Conservation (phyloP, 1,284 basidiomycete genomes). For the Cystobasidium slooffiae region DNA sequence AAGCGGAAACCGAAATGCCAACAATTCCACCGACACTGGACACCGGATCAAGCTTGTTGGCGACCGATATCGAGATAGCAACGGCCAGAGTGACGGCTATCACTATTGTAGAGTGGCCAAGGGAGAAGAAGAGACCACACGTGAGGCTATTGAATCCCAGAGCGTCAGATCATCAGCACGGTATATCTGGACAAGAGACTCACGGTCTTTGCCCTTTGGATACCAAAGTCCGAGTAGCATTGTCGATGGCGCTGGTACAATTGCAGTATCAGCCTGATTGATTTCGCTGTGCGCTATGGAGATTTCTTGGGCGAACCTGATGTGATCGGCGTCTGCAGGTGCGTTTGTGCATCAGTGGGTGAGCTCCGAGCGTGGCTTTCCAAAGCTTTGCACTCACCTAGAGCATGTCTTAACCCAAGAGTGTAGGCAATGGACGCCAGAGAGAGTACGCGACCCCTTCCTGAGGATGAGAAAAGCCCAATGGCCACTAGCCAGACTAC, state of each 20-base stretch:
- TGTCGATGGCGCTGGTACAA: constrained; percentile 33
- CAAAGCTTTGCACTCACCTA: constrained; percentile 49
- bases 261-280: neutral
- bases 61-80: constrained; percentile 51
- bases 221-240: constrained; percentile 50
- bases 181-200: neutral
- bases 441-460: constrained; percentile 48
- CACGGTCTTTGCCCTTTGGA: constrained; percentile 44
- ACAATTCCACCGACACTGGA: constrained; percentile 56
- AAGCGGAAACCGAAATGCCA: constrained; percentile 56
- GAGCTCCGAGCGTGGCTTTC: neutral
- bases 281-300: neutral
- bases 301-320: constrained; percentile 11
- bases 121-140: constrained; percentile 57
- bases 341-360: constrained; percentile 46
- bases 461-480: constrained; percentile 51
- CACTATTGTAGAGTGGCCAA: constrained; percentile 59
- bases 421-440: constrained; percentile 57
- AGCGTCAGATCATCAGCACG: neutral
- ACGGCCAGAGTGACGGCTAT: constrained; percentile 56
- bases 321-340: constrained; percentile 29
- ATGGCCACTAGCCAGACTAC: constrained; percentile 55
- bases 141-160: constrained; percentile 52
- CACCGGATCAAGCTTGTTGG: constrained; percentile 53
- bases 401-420: constrained; percentile 57